phyloP scores from a whole-genome alignment of 163 green algal genomes.

The Smithsoniella earleae region DNA sequence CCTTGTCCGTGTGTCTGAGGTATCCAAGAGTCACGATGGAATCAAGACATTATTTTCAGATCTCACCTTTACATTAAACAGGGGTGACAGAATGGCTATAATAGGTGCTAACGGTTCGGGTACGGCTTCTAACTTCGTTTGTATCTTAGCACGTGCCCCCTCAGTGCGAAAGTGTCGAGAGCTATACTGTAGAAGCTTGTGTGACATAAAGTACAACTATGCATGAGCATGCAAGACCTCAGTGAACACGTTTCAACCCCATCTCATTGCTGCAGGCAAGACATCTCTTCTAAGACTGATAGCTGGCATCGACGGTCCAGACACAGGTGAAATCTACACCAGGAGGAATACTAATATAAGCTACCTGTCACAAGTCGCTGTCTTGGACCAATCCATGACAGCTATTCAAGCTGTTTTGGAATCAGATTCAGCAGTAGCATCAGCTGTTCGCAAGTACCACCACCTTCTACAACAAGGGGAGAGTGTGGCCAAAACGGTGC shows the following conservation, averaged over 20 bases:
- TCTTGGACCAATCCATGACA: constrained; percentile 28
- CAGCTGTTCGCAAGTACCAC: constrained; percentile 46
- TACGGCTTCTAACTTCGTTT: too few species aligned
- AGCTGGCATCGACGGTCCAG: constrained; percentile 42
- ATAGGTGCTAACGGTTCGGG: constrained; percentile 57
- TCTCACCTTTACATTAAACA: constrained; percentile 52
- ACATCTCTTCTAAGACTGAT: constrained; percentile 62
- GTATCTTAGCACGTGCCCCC: too few species aligned
- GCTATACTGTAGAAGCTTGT: too few species aligned
- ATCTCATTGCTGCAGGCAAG: constrained; percentile 50
- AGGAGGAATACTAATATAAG: constrained; percentile 45
- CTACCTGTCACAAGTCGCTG: constrained; percentile 50
- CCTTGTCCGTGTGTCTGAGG: constrained; percentile 46
- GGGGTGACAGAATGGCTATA: constrained; percentile 57
- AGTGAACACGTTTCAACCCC: not conserved
- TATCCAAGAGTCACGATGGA: constrained; percentile 63
- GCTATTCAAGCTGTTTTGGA: constrained; percentile 63
- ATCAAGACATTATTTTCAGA: constrained; percentile 56
- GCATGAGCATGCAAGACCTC: too few species aligned
- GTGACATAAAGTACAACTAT: too few species aligned
- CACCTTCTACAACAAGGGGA: constrained; percentile 13
- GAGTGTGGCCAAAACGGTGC: not conserved
- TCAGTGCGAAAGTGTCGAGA: too few species aligned
- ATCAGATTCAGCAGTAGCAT: constrained; percentile 44
- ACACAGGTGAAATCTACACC: constrained; percentile 43